Base-by-base conservation (phyloP, 2,329 filamentous ascomycete genomes). In the Emmonsiellopsis sp. region DNA sequence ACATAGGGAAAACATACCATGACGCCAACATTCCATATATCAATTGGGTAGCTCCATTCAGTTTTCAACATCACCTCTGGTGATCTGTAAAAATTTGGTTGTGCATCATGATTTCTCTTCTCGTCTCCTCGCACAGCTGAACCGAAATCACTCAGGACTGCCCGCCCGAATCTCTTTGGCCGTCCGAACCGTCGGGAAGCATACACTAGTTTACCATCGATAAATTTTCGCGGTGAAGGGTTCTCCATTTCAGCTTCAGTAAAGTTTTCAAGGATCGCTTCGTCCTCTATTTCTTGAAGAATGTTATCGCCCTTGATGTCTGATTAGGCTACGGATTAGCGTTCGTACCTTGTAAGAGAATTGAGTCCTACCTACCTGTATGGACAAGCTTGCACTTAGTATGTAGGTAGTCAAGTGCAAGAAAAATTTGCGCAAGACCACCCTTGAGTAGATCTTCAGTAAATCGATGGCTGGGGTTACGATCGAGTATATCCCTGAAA, bases 11-110 rank as follows among this genome's bases (percentile, higher is more conserved):
- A 53, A 45, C 69, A 63, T 63, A 77, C 75, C 74, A 79, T 71
- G 48, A 68, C 69, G 0, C 74, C 76, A 2, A 70, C 63, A 54
- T 75, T 77, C 76, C 76, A 80, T 50, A 79, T 75, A 60, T 80
- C 76, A 31, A 78, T 62, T 9, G 66, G 58, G 51, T 74, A 76
- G 1, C 61, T 65, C 76, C 75, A 80, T 0, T 69, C 63, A 0
- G 64, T 63, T 58, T 69, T 62, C 4, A 80, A 56, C 32, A 78
- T 75, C 8, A 79, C 73, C 58, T 80, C 65, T 31, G 65, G 66
- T 8, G 64, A 63, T 56, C 65, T 59, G 44, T 67, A 64, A 43
- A 66, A 50, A 57, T 65, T 61, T 1, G 66, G 65, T 52, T 82
- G 56, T 64, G 72, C 58, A 66, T 76, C 62, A 68, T 80, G 59